phyloP scores from a whole-genome alignment of 768 basidiomycete species.

The Rickenella mellea region DNA sequence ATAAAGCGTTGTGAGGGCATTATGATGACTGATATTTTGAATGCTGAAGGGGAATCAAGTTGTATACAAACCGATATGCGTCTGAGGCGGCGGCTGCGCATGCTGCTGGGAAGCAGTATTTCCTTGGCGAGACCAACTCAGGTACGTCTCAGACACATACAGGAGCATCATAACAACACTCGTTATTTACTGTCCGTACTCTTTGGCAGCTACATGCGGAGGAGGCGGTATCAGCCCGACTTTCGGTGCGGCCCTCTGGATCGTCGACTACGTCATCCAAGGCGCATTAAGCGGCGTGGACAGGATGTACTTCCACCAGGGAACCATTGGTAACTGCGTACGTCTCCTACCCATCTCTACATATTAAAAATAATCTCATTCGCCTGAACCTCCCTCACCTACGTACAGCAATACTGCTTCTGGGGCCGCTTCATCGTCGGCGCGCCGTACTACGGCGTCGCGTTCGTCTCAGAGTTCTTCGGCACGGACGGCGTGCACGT shows the following conservation, averaged over 20 bases:
- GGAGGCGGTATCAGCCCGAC: constrained; percentile 32
- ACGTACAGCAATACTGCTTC: constrained; percentile 27
- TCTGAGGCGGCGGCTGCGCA: constrained; percentile 24
- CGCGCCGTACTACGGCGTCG: constrained; percentile 28
- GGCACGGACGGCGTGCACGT: constrained; percentile 22
- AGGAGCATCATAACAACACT: neutral
- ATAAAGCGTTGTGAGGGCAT: neutral
- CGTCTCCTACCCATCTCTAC: constrained; percentile 3
- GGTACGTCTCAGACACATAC: constrained; percentile 10
- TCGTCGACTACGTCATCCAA: constrained; percentile 30
- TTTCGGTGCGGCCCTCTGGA: constrained; percentile 30
- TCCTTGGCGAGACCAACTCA: constrained; percentile 32
- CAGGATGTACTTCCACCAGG: constrained; percentile 31
- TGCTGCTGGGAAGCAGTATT: constrained; percentile 22
- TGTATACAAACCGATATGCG: constrained; percentile 22
- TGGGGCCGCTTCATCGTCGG: constrained; percentile 25
- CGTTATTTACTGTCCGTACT: neutral
- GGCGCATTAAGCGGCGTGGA: constrained; percentile 25
- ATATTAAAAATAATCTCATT: neutral
- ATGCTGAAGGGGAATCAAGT: constrained; percentile 29
- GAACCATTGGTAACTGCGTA: constrained; percentile 29
- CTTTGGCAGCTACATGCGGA: constrained; percentile 25
- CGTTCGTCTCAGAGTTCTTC: constrained; percentile 28
- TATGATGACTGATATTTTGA: neutral
- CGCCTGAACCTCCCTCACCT: neutral